phyloP scores from a whole-genome alignment of 352 stramenopile species.

The Phytopythium aichiense region DNA sequence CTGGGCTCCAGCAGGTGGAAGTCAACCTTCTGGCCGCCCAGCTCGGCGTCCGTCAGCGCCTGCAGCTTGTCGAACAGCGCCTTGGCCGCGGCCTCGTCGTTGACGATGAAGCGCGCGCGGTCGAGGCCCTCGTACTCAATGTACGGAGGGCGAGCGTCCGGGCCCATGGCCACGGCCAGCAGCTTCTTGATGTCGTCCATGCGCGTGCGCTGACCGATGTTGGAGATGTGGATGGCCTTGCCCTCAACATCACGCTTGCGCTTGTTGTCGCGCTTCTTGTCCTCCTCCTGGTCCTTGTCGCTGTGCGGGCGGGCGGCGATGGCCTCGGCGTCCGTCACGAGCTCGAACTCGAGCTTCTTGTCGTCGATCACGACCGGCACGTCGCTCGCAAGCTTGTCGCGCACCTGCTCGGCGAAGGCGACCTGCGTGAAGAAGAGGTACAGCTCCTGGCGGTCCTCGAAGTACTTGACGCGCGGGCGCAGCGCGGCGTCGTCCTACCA shows the following conservation, averaged over 20 bases:
- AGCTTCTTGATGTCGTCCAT: constrained; percentile 86
- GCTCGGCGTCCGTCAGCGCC: constrained; percentile 45
- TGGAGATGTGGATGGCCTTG: constrained; percentile 81
- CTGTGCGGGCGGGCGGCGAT: constrained; percentile 69
- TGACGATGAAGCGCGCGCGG: constrained; percentile 64
- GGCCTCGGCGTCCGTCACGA: constrained; percentile 66
- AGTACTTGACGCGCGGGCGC: constrained; percentile 67
- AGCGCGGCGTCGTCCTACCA: constrained; percentile 67
- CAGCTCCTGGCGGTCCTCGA: constrained; percentile 57
- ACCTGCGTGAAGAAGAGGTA: constrained; percentile 80
- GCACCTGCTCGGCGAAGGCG: constrained; percentile 58
- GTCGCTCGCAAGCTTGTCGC: constrained; percentile 34
- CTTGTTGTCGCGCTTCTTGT: constrained; percentile 49
- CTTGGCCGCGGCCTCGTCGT: constrained; percentile 34
- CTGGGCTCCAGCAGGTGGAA: constrained; percentile 72
- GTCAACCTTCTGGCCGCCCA: constrained; percentile 69
- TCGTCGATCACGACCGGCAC: constrained; percentile 52
- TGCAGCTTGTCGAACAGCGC: constrained; percentile 73
- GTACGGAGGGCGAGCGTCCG: constrained; percentile 50
- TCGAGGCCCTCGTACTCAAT: constrained; percentile 82
- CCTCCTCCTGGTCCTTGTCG: constrained; percentile 28
- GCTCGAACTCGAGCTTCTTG: constrained; percentile 62
- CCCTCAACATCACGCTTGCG: constrained; percentile 63
- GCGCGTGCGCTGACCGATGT: constrained; percentile 65
- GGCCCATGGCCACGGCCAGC: constrained; percentile 47